Percentiles rank a stretch among this genome's conserved stretches.
These are phyloP conservation scores for Hyaloscypha variabilis DNA, from an alignment of 495 filamentous ascomycete species.

Conservation along the genomic window DNA sequence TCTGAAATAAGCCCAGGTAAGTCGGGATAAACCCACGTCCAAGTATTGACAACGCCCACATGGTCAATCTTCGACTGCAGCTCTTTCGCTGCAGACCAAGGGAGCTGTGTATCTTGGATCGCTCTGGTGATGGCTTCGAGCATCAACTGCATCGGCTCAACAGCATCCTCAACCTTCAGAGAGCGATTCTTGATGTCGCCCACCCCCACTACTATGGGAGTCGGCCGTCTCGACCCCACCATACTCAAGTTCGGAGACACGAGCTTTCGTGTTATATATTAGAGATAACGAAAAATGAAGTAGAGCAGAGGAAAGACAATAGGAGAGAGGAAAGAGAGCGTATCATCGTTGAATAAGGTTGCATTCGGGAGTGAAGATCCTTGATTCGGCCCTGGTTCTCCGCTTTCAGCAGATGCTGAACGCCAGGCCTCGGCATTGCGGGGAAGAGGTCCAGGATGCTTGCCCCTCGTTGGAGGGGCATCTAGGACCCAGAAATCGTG, in stretches of 20 bases:
- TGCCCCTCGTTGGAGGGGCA: background rate
- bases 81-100: conserved; percentile 20
- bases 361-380: background rate
- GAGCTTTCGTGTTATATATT: background rate
- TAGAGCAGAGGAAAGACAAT: too few relatives aligned
- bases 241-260: background rate
- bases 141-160: conserved; percentile 56
- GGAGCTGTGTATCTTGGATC: conserved; percentile 42
- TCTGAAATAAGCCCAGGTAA: conserved; percentile 47
- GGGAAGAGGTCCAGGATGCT: background rate
- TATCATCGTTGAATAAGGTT: background rate
- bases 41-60: conserved; percentile 54
- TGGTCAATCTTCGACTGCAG: conserved; percentile 53
- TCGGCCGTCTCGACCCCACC: background rate
- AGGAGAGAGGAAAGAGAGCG: background rate
- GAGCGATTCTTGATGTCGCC: conserved; percentile 56
- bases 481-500: background rate
- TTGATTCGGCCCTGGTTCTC: background rate
- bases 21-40: conserved; percentile 61
- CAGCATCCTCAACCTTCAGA: conserved; percentile 48
- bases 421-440: background rate
- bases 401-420: background rate
- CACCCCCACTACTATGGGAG: conserved; percentile 53
- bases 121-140: conserved; percentile 47
- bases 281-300: background rate